Conservation (phyloP, 2,329 filamentous ascomycete genomes). For the Alternaria tenuissima region DNA sequence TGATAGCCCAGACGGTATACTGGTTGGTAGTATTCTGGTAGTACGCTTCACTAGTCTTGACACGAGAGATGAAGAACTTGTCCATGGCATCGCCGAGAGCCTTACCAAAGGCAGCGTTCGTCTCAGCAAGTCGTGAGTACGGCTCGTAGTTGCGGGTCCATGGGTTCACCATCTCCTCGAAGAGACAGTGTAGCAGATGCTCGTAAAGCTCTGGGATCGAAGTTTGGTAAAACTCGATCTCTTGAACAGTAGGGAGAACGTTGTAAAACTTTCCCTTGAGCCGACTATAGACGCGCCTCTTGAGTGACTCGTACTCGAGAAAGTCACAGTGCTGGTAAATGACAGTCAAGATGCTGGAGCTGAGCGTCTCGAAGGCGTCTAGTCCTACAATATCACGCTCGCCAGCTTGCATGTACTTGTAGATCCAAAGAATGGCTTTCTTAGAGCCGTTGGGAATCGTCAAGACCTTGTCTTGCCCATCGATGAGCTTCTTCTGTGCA, state of each 20-base stretch:
- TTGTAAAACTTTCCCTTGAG: constrained; percentile 14
- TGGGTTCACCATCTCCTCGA: constrained; percentile 18
- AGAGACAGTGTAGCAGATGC: constrained; percentile 7
- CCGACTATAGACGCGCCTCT: constrained; percentile 15
- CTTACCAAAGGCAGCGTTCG: constrained; percentile 11
- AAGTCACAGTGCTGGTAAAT: constrained; percentile 26
- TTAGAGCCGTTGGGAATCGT: constrained; percentile 25
- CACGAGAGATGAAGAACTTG: constrained; percentile 7
- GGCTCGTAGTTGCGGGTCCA: constrained; percentile 21
- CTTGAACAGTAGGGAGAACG: constrained; percentile 14
- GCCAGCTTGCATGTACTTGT: constrained; percentile 34
- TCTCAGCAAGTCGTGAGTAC: constrained; percentile 13
- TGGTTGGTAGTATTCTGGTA: constrained; percentile 6
- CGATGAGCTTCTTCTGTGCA: constrained; percentile 24
- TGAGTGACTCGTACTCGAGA: constrained; percentile 24
- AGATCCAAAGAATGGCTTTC: constrained; percentile 30
- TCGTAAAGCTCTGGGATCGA: constrained; percentile 18
- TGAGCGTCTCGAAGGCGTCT: constrained; percentile 20
- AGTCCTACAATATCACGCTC: constrained; percentile 16
- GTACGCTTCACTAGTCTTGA: constrained; percentile 15
- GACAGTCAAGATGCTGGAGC: constrained; percentile 18
- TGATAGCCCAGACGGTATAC: constrained; percentile 8
- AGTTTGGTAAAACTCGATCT: constrained; percentile 16
- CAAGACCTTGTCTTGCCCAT: constrained; percentile 8
- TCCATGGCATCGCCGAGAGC: constrained; percentile 10